Conservation (phyloP, 202 grass and related monocot species). For the Panicum virgatum region DNA sequence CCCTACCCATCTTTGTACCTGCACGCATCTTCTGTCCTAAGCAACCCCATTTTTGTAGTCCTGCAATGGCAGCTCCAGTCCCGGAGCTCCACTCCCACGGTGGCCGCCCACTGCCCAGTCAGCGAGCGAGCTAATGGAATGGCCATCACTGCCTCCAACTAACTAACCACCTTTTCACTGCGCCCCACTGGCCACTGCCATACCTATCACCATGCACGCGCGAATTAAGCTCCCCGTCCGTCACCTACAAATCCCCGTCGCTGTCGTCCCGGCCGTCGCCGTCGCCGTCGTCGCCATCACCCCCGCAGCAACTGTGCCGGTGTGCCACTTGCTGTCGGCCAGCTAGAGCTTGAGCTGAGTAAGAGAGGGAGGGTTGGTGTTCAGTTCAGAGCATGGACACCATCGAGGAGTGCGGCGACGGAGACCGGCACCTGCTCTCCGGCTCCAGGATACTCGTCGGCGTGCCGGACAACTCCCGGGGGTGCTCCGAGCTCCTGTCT, state of each 20-base stretch:
- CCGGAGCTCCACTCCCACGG: not conserved
- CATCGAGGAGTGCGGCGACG: conserved; percentile 58
- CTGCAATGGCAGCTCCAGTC: conserved; percentile 13
- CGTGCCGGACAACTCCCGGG: conserved; percentile 60
- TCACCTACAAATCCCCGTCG: conserved; percentile 54
- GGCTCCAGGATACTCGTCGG: conserved; percentile 76
- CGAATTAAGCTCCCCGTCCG: not conserved
- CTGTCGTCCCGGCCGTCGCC: conserved; percentile 44
- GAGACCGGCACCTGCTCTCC: not conserved
- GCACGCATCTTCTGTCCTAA: conserved; percentile 69
- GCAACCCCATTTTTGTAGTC: conserved; percentile 54
- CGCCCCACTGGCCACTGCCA: conserved; percentile 13
- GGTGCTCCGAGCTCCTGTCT: conserved; percentile 72
- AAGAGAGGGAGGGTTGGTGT: not conserved
- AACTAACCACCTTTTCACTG: conserved; percentile 53
- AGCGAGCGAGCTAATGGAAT: conserved; percentile 33
- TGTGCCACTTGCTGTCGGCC: conserved; percentile 8
- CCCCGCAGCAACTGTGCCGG: not conserved
- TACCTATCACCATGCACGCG: conserved; percentile 44
- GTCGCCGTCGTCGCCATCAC: conserved; percentile 2
- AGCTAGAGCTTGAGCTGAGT: not conserved
- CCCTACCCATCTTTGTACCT: conserved; percentile 40
- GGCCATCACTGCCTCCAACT: conserved; percentile 55
- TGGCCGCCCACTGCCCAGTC: conserved; percentile 43
- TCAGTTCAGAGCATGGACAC: conserved; percentile 56